Evolutionary conservation across 148 eudicot genomes (phyloP), one percentile per base, ranked within the genome.

Genomic region (Amaranthus palmeri): DNA sequence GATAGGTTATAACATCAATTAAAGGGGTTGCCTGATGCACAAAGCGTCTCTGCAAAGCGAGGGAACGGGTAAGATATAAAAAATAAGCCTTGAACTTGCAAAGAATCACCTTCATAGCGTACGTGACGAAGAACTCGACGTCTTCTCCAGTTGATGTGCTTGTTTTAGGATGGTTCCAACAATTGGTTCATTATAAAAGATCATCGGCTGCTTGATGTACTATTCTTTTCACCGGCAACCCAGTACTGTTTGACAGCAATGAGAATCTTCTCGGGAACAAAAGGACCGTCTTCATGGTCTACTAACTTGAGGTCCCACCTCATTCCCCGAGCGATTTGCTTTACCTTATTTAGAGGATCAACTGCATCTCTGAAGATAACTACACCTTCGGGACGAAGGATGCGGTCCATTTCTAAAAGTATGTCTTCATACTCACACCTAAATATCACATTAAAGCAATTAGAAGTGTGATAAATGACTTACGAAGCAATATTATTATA

Each of bases 241-340:
- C 97, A 91, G 25, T 91, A 91, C 17, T 86, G 91, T 72, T 91
- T 91, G 13, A 77, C 74, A 3, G 86, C 90, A 25, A 87, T 76
- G 48, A 91, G 71, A 50, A 91, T 81, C 74, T 91, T 91, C 78
- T 91, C 85, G 9, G 97, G 88, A 36, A 88, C 90, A n/a, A 91
- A 77, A 13, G 91, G 97, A 6, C 97, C 97, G n/a, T 91, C 91
- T 64, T 91, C 93, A 58, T 91, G 97, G 80, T 91, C 97, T 63
- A 82, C n/a, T 82, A 91, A 51, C 85, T 86, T 88, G 47, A 83
- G 61, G 52, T 91, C 87, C 93, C 93, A 91, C 77, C 90, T 87
- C 97, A 91, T 88, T 18, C 91, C 97, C 25, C 88, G 80, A 9
- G 82, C 86, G 8, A 91, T 83, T 69, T 83, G 79, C 74, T 75